Conservation (phyloP, 345 rosid genomes). For the Arabis hirsuta region DNA sequence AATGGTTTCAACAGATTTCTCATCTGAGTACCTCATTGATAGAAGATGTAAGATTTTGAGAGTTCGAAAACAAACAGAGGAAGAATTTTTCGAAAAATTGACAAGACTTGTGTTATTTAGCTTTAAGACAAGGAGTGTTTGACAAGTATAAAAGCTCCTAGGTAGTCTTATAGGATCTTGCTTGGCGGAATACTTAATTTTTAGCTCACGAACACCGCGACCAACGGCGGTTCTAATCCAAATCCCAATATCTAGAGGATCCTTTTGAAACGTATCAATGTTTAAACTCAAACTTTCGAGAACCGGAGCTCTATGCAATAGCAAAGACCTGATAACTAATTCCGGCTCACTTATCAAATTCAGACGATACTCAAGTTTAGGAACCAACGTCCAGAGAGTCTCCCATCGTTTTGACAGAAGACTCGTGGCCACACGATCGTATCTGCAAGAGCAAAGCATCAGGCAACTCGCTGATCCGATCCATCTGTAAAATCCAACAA, state of each 20-base stretch:
- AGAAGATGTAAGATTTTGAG: not conserved
- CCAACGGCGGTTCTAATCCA: constrained; percentile 13
- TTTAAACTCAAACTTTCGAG: not conserved
- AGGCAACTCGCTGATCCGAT: constrained; percentile 17
- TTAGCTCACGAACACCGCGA: not conserved
- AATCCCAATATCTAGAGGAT: not conserved
- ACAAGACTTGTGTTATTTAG: constrained; percentile 8
- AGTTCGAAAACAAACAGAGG: not conserved
- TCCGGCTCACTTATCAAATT: not conserved
- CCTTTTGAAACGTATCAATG: not conserved
- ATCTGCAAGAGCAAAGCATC: constrained; percentile 20
- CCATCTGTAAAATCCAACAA: constrained; percentile 2
- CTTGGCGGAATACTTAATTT: not conserved
- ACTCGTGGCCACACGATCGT: constrained; percentile 3
- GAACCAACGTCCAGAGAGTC: constrained; percentile 11
- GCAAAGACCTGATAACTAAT: not conserved
- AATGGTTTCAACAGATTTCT: constrained; percentile 13
- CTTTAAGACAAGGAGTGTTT: constrained; percentile 14
- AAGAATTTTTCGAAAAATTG: not conserved
- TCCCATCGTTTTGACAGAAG: constrained; percentile 26
- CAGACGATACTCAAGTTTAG: not conserved
- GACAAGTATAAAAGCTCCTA: constrained; percentile 15
- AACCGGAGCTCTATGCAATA: constrained; percentile 12
- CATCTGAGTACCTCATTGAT: constrained; percentile 16
- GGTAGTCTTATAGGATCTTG: constrained; percentile 13